Conservation (phyloP, 148 eudicot species). For the Fagopyrum tataricum region DNA sequence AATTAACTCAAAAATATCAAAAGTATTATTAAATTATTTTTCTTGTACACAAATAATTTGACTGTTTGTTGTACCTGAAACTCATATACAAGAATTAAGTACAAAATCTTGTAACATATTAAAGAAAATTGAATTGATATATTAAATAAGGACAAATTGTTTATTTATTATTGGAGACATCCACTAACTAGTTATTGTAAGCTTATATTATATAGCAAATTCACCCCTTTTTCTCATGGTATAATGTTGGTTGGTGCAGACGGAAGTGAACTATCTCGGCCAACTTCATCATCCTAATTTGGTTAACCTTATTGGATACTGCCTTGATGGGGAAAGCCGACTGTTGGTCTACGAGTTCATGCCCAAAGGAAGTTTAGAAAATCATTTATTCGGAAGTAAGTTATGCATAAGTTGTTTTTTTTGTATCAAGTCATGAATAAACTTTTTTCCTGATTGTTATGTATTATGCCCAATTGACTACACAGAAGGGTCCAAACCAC, state of each 20-base stretch:
- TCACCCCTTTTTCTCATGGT: neutral
- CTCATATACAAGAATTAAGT: too few relatives aligned
- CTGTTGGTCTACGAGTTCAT: conserved; percentile 81
- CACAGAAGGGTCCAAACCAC: conserved; percentile 64
- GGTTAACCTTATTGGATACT: conserved; percentile 72
- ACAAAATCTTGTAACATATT: too few relatives aligned
- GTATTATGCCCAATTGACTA: neutral
- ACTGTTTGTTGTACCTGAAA: neutral
- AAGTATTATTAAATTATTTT: too few relatives aligned
- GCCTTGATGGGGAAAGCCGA: conserved; percentile 59
- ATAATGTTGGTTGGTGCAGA: conserved; percentile 28
- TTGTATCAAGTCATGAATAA: conserved; percentile 21
- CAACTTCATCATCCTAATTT: conserved; percentile 68
- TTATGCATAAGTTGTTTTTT: too few relatives aligned
- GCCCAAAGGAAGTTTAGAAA: conserved; percentile 84
- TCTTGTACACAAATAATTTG: too few relatives aligned
- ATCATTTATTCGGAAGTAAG: conserved; percentile 78
- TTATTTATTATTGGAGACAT: too few relatives aligned
- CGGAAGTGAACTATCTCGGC: conserved; percentile 68
- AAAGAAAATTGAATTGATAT: too few relatives aligned
- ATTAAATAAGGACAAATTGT: too few relatives aligned
- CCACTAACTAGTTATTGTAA: too few relatives aligned
- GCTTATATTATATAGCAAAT: too few relatives aligned
- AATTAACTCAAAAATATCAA: too few relatives aligned
- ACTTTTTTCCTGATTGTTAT: neutral